These are phyloP conservation scores for Claviceps pazoutovae DNA, from an alignment of 2,329 filamentous ascomycete genomes.

Conservation along the genomic window DNA sequence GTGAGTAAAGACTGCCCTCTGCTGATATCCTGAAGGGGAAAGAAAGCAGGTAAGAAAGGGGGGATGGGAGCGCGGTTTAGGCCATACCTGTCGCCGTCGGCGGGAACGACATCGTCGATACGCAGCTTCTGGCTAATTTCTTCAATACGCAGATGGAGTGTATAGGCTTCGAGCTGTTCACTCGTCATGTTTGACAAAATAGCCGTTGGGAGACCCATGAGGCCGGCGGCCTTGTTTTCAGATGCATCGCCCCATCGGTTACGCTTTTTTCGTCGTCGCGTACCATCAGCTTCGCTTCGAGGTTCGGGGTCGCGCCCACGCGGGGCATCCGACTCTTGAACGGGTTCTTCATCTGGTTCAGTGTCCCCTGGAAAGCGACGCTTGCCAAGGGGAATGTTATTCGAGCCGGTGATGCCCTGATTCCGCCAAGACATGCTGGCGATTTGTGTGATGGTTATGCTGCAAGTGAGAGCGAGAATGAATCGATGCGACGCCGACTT, in stretches of 20 bases:
- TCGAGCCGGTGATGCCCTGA: slow-evolving; percentile 88
- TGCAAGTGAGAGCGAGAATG: neutral
- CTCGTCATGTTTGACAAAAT: slow-evolving; percentile 97
- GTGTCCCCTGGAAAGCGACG: slow-evolving; percentile 65
- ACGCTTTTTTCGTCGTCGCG: slow-evolving; percentile 88
- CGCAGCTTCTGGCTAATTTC: slow-evolving; percentile 98
- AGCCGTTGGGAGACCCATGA: slow-evolving; percentile 93
- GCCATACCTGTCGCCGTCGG: slow-evolving; percentile 82
- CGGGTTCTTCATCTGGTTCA: slow-evolving; percentile 16
- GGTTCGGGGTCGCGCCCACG: slow-evolving; percentile 86
- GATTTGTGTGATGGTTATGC: neutral
- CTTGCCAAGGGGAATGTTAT: slow-evolving; percentile 90
- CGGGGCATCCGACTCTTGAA: slow-evolving; percentile 44
- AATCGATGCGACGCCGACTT: neutral
- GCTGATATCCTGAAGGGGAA: neutral
- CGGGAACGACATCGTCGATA: slow-evolving; percentile 96
- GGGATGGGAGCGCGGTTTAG: neutral
- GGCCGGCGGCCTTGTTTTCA: slow-evolving; percentile 94
- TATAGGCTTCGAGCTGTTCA: slow-evolving; percentile 95
- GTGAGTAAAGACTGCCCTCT: neutral
- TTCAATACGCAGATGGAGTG: slow-evolving; percentile 89
- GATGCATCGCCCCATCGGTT: slow-evolving; percentile 96
- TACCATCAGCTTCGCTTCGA: slow-evolving; percentile 56
- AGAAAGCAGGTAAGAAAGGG: neutral
- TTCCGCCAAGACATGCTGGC: slow-evolving; percentile 51